Conservation (phyloP, 164 flowering plant species). For the Umbellularia californica region DNA sequence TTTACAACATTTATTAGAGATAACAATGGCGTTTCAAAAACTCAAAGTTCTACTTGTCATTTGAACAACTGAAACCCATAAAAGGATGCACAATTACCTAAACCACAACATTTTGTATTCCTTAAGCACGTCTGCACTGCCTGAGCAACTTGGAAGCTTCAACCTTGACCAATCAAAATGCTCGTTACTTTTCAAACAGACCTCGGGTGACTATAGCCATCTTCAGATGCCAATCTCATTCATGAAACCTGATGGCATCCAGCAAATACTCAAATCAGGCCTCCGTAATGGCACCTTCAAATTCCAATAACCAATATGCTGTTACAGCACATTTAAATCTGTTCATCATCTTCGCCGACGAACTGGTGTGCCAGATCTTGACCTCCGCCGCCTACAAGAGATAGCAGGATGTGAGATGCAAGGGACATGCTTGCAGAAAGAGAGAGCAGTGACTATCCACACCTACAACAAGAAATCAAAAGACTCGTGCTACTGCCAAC, state of each 20-base stretch:
- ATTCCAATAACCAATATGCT: neutral
- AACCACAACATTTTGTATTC: no score
- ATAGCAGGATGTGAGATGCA: conserved; percentile 5
- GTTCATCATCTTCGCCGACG: conserved; percentile 41
- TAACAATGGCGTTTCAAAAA: no score
- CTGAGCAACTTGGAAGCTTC: no score
- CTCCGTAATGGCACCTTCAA: neutral
- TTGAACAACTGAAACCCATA: no score
- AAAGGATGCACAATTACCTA: no score
- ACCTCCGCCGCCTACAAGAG: conserved; percentile 58
- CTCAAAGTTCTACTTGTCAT: no score
- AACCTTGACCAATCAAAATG: no score
- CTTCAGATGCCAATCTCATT: neutral
- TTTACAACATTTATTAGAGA: no score
- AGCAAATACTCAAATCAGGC: neutral
- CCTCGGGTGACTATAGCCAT: neutral
- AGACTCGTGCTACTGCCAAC: neutral
- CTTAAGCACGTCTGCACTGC: no score
- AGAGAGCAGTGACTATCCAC: neutral
- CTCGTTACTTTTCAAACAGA: no score
- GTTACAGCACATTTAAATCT: neutral
- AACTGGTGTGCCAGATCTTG: conserved; percentile 69
- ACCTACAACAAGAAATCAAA: neutral
- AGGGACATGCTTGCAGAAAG: neutral
- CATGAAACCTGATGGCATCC: neutral